Evolutionary conservation across 2,329 filamentous ascomycete species (phyloP).

Genomic region (Byssochlamys sp.): DNA sequence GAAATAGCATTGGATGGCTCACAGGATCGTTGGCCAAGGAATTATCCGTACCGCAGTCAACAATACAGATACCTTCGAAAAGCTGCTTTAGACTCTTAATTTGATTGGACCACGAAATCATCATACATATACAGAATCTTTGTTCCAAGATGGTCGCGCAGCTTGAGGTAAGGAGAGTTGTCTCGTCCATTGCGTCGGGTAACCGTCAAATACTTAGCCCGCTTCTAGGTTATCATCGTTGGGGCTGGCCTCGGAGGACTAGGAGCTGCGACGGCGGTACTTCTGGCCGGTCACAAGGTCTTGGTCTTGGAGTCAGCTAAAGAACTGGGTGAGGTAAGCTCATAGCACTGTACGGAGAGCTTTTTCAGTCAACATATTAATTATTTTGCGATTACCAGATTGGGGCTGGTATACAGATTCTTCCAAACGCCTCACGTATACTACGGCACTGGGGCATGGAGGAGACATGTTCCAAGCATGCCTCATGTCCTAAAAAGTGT

Average conservation of each 20-base stretch:
- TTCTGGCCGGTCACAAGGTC: slow-evolving; percentile 17
- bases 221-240: slow-evolving; percentile 14
- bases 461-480: slow-evolving; percentile 28
- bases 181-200: background rate
- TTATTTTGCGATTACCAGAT: slow-evolving; percentile 30
- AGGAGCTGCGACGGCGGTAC: slow-evolving; percentile 20
- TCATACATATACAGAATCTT: background rate
- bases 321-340: slow-evolving; percentile 16
- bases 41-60: background rate
- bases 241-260: slow-evolving; percentile 24
- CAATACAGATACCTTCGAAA: background rate
- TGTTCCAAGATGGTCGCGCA: background rate
- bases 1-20: background rate
- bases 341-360: background rate
- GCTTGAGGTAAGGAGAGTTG: background rate
- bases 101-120: background rate
- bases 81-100: background rate
- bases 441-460: slow-evolving; percentile 35
- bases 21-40: background rate
- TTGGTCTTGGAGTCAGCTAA: slow-evolving; percentile 21
- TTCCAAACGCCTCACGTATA: slow-evolving; percentile 24
- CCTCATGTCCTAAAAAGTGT: slow-evolving; percentile 34
- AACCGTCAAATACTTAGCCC: background rate
- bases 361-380: background rate
- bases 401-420: slow-evolving; percentile 58